Evolutionary conservation across 495 filamentous ascomycete species (phyloP).

Genomic region (Penicillium waksmanii): DNA sequence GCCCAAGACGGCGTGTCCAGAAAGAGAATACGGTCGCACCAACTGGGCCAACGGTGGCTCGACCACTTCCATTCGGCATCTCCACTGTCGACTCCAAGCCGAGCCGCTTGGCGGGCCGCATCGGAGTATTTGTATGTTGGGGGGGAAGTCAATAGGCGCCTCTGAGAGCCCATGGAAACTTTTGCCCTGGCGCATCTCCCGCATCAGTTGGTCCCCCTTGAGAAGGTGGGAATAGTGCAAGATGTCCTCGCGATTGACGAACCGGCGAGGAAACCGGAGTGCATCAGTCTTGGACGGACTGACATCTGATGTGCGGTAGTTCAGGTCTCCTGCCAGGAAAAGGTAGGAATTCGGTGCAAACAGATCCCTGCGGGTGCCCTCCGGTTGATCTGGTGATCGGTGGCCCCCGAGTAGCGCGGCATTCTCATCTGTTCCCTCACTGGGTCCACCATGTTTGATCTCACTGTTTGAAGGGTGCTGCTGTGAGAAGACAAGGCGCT

Average conservation of each 20-base stretch:
- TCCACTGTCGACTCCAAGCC: constrained; percentile 23
- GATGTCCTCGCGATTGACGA: constrained; percentile 47
- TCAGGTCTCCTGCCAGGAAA: constrained; percentile 89
- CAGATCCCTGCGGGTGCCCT: constrained; percentile 48
- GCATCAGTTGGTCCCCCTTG: constrained; percentile 72
- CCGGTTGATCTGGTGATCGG: constrained; percentile 23
- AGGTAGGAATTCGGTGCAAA: constrained; percentile 77
- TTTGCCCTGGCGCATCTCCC: constrained; percentile 63
- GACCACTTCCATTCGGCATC: constrained; percentile 73
- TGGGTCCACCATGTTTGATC: not conserved
- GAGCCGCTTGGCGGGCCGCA: constrained; percentile 45
- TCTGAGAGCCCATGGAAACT: constrained; percentile 79
- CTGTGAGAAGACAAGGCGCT: constrained; percentile 70
- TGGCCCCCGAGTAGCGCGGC: constrained; percentile 44
- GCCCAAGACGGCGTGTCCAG: constrained; percentile 62
- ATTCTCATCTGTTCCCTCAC: constrained; percentile 39
- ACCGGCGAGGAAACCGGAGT: constrained; percentile 63
- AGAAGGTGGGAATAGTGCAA: constrained; percentile 66
- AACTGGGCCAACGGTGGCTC: constrained; percentile 81
- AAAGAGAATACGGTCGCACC: constrained; percentile 91
- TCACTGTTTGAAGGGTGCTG: constrained; percentile 1
- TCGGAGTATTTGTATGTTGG: constrained; percentile 87
- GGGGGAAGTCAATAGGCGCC: constrained; percentile 72
- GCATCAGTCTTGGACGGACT: constrained; percentile 57
- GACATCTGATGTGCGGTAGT: constrained; percentile 79